Evolutionary conservation across 768 basidiomycete genomes (phyloP), one percentile per base, ranked within the genome.

Genomic region (Amylocystis lapponica): DNA sequence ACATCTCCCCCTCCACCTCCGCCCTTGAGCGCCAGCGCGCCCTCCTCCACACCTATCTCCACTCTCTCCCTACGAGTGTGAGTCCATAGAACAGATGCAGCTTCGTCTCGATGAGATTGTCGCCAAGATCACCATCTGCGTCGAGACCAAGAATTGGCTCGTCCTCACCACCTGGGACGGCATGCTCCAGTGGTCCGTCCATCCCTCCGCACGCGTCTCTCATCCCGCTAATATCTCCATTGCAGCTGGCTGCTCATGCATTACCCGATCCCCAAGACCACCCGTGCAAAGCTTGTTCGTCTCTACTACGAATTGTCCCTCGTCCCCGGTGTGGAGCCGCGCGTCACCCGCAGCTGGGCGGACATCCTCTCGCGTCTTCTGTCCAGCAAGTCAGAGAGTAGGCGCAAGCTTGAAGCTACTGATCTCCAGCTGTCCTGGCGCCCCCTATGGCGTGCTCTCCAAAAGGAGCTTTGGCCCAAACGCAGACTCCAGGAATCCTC

Each of bases 241-340:
- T 25, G 23, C 49, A 90, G 87, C 62, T 91, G 88, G 87, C 60
- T 90, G 36, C 67, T 83, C 51, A 78, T 90, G 79, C 79, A 79
- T 30, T 91, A 90, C 61, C 88, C 87, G 3, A 75, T 91, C 53
- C 63, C 74, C 33, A 85, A 76, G 45, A 54, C 78, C 25, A 79
- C 77, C 35, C 83, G 88, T 14, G 79, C 81, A 17, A 81, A 78
- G 59, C 76, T 91, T 41, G 84, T 81, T 12, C 72, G 71, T 27
- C 64, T 91, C 36, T 89, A 89, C 63, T 90, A 85, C 54, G 84
- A 90, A 55, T 64, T 91, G n/a, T 79, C 76, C 59, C 65, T 87
- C 26, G 59, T 86, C 7, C 88, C 87, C 34, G 86, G 86, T 37
- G 66, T 89, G 40, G 86, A 91, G 41, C 71, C 80, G 9, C 78